phyloP scores from a whole-genome alignment of 306 rosid species.

The Malus sylvestris region DNA sequence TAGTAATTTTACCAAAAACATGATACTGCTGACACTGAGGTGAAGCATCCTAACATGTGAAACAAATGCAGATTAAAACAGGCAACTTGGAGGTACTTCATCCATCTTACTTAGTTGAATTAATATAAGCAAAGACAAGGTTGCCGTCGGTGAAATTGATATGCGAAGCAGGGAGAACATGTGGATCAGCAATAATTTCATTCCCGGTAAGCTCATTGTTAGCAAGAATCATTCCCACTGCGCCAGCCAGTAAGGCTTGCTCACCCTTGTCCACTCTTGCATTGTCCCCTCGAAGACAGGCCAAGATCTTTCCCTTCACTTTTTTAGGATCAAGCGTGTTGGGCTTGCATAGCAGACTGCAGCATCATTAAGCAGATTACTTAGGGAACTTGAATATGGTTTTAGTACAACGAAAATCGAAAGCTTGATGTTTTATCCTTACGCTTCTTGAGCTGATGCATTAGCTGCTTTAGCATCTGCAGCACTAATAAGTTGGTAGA shows the following conservation, averaged over 20 bases:
- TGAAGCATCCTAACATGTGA: neutral
- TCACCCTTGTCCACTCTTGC: slow-evolving; percentile 88
- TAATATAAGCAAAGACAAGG: slow-evolving; percentile 41
- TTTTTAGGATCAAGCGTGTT: slow-evolving; percentile 69
- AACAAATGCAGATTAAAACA: neutral
- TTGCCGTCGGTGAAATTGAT: slow-evolving; percentile 49
- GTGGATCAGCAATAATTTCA: slow-evolving; percentile 83
- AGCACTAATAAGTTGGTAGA: slow-evolving; percentile 50
- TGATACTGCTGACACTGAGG: neutral
- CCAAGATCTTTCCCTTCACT: slow-evolving; percentile 75
- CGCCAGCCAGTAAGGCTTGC: slow-evolving; percentile 71
- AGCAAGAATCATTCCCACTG: slow-evolving; percentile 83
- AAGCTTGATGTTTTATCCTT: slow-evolving; percentile 21
- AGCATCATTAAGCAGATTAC: neutral
- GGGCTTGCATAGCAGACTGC: slow-evolving; percentile 68
- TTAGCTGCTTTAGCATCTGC: slow-evolving; percentile 49
- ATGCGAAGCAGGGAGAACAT: slow-evolving; percentile 80
- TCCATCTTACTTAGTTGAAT: slow-evolving; percentile 58
- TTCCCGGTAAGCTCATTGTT: slow-evolving; percentile 48
- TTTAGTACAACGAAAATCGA: neutral
- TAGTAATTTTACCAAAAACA: neutral
- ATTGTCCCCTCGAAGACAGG: slow-evolving; percentile 73
- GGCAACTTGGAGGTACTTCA: neutral
- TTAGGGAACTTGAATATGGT: neutral
- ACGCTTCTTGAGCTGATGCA: slow-evolving; percentile 62